Conservation (phyloP, 2,329 filamentous ascomycete genomes). For the Trichothecium sympodiale region DNA sequence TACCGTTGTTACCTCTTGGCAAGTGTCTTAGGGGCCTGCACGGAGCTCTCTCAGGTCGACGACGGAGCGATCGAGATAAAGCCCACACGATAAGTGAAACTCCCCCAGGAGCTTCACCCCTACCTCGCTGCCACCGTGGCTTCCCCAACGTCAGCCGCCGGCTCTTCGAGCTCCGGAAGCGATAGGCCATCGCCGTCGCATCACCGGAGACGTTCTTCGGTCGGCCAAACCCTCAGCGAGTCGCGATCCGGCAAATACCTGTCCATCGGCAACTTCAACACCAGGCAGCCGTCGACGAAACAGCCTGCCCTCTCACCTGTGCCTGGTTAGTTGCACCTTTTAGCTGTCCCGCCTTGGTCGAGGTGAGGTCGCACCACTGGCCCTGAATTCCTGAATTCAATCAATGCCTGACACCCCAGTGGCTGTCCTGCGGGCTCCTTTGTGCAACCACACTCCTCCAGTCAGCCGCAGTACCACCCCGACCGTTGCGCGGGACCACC, state of each 20-base stretch:
- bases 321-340: conserved; percentile 26
- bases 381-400: no score
- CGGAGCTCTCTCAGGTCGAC: no score
- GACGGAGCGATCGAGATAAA: no score
- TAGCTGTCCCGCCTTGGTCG: no score
- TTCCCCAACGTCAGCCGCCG: conserved; percentile 31
- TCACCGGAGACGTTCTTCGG: conserved; percentile 36
- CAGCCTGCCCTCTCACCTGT: conserved; percentile 36
- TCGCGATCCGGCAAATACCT: conserved; percentile 18
- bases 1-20: no score
- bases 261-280: conserved; percentile 11
- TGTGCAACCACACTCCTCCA: background rate
- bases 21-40: no score
- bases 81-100: background rate
- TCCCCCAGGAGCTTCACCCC: conserved; percentile 8
- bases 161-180: conserved; percentile 44
- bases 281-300: conserved; percentile 11
- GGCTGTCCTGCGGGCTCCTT: no score
- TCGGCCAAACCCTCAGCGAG: conserved; percentile 20
- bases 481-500: background rate
- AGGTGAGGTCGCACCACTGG: no score
- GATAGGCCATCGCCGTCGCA: conserved; percentile 35
- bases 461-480: background rate
- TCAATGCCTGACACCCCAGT: no score
- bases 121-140: conserved; percentile 33